phyloP scores from a whole-genome alignment of 106 monocot species.

The Phalaenopsis aphrodite region DNA sequence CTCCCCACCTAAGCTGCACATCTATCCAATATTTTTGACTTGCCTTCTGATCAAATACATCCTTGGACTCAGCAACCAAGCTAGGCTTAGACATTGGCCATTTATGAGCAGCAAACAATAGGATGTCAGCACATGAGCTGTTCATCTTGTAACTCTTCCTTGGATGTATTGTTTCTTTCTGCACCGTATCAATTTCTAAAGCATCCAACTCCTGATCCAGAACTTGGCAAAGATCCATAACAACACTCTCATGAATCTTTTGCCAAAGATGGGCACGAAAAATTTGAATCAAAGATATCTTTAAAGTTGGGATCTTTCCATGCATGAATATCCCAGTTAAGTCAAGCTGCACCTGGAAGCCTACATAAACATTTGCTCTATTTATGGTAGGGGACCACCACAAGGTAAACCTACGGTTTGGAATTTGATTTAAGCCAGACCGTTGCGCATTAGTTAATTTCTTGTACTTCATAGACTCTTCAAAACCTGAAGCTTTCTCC shows the following conservation, averaged over 20 bases:
- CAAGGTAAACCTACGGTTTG: constrained; percentile 92
- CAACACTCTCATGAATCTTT: constrained; percentile 98
- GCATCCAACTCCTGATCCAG: constrained; percentile 98
- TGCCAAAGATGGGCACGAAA: constrained; percentile 99
- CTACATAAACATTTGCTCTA: constrained; percentile 98
- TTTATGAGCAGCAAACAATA: constrained; percentile 95
- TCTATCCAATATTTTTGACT: constrained; percentile 99
- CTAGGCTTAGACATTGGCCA: constrained; percentile 99
- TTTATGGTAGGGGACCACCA: constrained; percentile 99
- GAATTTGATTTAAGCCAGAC: constrained; percentile 97
- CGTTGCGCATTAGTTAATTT: constrained; percentile 96
- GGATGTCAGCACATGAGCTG: constrained; percentile 97
- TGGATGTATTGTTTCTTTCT: constrained; percentile 98
- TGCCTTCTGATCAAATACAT: constrained; percentile 99
- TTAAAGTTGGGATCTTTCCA: constrained; percentile 96
- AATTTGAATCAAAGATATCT: constrained; percentile 98
- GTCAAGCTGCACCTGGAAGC: constrained; percentile 98
- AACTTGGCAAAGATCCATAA: constrained; percentile 99
- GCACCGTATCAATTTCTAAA: constrained; percentile 97
- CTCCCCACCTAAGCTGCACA: constrained; percentile 98
- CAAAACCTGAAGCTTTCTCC: constrained; percentile 99
- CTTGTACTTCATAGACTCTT: constrained; percentile 99
- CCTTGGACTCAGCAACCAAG: constrained; percentile 91
- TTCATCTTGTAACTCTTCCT: constrained; percentile 99
- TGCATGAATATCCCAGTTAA: constrained; percentile 99